phyloP scores from a whole-genome alignment of 495 filamentous ascomycete species.

The Xylaria flabelliformis region DNA sequence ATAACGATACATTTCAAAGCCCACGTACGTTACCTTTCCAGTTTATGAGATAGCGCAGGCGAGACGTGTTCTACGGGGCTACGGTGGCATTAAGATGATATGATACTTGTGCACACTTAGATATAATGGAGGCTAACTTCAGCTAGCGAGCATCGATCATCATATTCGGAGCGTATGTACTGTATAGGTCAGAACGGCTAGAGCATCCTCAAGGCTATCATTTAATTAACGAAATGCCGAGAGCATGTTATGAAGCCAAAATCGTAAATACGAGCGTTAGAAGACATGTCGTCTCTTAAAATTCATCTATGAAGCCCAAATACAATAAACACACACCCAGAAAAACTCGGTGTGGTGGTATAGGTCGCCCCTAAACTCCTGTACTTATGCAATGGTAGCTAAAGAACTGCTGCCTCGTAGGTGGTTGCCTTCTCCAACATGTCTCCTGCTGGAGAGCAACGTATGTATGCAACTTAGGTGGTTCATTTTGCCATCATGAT shows the following conservation, averaged over 20 bases:
- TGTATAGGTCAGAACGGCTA: neutral
- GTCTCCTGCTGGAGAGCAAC: neutral
- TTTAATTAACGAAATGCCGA: neutral
- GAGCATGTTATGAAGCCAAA: neutral
- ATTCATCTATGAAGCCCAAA: slow-evolving; percentile 29
- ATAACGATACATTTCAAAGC: neutral
- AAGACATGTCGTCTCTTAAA: slow-evolving; percentile 12
- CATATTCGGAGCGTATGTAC: neutral
- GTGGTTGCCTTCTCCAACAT: neutral
- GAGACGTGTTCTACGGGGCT: neutral
- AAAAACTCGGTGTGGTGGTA: slow-evolving; percentile 26
- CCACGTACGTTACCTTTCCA: neutral
- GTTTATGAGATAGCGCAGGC: neutral
- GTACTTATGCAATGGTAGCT: slow-evolving; percentile 28
- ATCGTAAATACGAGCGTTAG: neutral
- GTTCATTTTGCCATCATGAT: neutral
- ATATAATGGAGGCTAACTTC: neutral
- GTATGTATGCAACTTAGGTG: neutral
- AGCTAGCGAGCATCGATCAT: neutral
- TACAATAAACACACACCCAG: slow-evolving; percentile 23
- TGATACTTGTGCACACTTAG: neutral
- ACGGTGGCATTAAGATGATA: neutral
- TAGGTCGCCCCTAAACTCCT: slow-evolving; percentile 31
- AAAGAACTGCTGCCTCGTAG: slow-evolving; percentile 6
- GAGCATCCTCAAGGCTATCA: neutral